Base-by-base conservation (phyloP, 2,329 filamentous ascomycete species). In the Colletotrichum echinochloae region DNA sequence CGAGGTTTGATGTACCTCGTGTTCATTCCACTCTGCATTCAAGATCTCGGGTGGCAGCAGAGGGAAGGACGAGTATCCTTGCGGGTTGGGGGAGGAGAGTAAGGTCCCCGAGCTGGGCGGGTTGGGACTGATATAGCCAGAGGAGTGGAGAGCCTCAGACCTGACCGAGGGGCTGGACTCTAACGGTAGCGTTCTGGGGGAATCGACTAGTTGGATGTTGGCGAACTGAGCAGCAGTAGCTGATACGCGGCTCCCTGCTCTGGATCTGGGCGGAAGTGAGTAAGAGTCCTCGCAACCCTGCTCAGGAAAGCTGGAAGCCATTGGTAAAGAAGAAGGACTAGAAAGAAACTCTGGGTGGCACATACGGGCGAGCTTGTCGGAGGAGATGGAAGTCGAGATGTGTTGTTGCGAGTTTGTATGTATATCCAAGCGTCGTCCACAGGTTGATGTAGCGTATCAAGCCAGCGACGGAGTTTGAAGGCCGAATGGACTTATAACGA, bases 241-340 rank as follows among this genome's bases (percentile, higher is more conserved):
- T 70, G 78, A 77, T 71, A 76, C 76, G 71, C 74, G 72, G 75
- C 77, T 76, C 71, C 74, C 75, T 71, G 74, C 74, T 75, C 76
- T 75, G 73, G 77, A 79, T 74, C 78, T 80, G 75, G 77, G 76
- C 70, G 74, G 75, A 72, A 75, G 79, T 80, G 78, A 80, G 79
- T 77, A 75, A 77, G 74, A 74, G 74, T 78, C 73, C 75, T 78
- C 75, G 73, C 71, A 74, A 70, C 63, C 70, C 66, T 73, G 74
- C 71, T 74, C 76, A 72, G 73, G 74, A 72, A 65, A 72, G 71
- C 72, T 76, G 65, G 63, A 73, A 73, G 76, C 76, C 78, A 78
- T 78, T 76, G 74, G 63, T 59, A 73, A 74, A 73, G 67, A 72
- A 73, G 64, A 65, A 71, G 56, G 66, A 70, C 73, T 60, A 61